A percentile compares a stretch with the other conserved stretches of the same genome.
phyloP scores from a whole-genome alignment of 2,329 filamentous ascomycete genomes.

The Monilinia aucupariae region DNA sequence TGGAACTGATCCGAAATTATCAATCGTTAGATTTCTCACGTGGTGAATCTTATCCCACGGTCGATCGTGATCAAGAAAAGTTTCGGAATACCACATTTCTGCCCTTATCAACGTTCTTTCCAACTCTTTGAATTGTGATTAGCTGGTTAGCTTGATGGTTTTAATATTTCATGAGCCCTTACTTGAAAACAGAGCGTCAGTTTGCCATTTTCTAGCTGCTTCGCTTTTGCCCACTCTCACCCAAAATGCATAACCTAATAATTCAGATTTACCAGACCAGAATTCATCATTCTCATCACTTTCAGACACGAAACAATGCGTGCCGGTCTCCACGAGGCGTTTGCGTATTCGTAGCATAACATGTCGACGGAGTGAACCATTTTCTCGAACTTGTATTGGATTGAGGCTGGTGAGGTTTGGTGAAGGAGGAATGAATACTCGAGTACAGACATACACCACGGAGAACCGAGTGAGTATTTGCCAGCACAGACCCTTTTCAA shows the following conservation, averaged over 20 bases:
- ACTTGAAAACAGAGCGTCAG: slow-evolving; percentile 5
- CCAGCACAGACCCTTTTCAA: neutral
- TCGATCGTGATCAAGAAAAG: slow-evolving; percentile 6
- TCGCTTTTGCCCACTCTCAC: slow-evolving; percentile 3
- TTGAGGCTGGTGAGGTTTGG: too few species aligned
- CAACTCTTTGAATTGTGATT: slow-evolving; percentile 8
- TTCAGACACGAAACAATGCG: neutral
- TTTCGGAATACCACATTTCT: slow-evolving; percentile 11
- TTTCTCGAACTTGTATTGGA: too few species aligned
- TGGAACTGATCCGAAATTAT: slow-evolving; percentile 10
- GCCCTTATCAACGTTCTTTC: slow-evolving; percentile 5
- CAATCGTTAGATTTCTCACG: neutral
- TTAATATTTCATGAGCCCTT: neutral
- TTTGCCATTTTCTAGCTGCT: slow-evolving; percentile 11
- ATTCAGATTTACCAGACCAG: slow-evolving; percentile 9
- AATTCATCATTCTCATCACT: slow-evolving; percentile 12
- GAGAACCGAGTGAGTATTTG: too few species aligned
- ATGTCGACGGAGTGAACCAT: neutral
- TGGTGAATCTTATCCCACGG: slow-evolving; percentile 10
- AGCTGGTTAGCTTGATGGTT: neutral
- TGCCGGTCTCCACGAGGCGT: neutral
- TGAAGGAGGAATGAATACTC: neutral
- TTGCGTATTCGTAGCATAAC: neutral
- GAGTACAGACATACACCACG: too few species aligned
- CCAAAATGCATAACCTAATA: slow-evolving; percentile 14